Conservation (phyloP, 805 yeast genomes). For the Yamadazyma laniorum region DNA sequence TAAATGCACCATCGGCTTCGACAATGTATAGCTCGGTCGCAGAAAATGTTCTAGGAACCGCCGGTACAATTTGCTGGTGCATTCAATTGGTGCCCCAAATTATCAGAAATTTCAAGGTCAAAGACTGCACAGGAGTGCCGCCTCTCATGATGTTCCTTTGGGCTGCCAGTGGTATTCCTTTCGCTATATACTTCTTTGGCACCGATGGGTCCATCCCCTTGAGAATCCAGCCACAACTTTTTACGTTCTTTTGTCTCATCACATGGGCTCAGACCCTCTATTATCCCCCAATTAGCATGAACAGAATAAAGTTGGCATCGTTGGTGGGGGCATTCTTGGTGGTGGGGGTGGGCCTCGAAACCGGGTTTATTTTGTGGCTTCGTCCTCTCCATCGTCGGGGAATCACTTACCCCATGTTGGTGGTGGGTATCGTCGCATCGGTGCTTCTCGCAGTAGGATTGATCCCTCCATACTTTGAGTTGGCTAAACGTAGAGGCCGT, state of each 20-base stretch:
- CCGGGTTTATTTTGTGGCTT: slow-evolving; percentile 70
- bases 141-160: slow-evolving; percentile 86
- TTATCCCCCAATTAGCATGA: slow-evolving; percentile 63
- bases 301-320: slow-evolving; percentile 32
- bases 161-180: slow-evolving; percentile 75
- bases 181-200: slow-evolving; percentile 77
- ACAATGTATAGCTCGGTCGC: slow-evolving; percentile 38
- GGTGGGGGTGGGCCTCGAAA: slow-evolving; percentile 57
- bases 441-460: slow-evolving; percentile 73
- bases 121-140: slow-evolving; percentile 84
- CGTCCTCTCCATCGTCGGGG: slow-evolving; percentile 49
- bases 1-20: too few relatives aligned
- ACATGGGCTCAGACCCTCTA: slow-evolving; percentile 62
- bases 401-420: slow-evolving; percentile 73
- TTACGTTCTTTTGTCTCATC: slow-evolving; percentile 64
- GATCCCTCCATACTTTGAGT: slow-evolving; percentile 85
- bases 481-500: slow-evolving; percentile 73
- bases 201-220: slow-evolving; percentile 72
- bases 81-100: slow-evolving; percentile 87
- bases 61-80: slow-evolving; percentile 93
- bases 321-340: slow-evolving; percentile 38
- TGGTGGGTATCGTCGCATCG: slow-evolving; percentile 80
- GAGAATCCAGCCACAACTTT: slow-evolving; percentile 84
- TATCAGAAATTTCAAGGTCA: slow-evolving; percentile 64
- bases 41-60: slow-evolving; percentile 75